Base-by-base conservation (phyloP, 306 rosid species). In the Phaseolus lunatus region DNA sequence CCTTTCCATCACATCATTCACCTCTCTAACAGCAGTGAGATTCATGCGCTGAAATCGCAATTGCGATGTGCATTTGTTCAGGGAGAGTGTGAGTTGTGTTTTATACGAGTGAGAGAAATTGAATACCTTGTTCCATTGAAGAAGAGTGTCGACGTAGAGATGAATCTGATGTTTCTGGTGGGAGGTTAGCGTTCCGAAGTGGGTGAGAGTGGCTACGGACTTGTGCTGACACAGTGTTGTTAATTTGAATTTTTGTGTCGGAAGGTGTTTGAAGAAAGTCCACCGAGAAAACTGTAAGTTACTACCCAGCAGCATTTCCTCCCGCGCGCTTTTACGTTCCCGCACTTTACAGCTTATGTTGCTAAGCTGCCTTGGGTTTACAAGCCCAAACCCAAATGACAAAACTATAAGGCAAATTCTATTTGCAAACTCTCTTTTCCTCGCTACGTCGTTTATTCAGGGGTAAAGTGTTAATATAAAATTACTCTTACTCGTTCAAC, bases 71-170 rank as follows among this genome's bases (percentile, higher is more conserved):
- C 1, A 50, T 29, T 68, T 35, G 33, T 37, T 65, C 53, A 53
- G 9, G 5, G 20, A 48, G 35, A 48, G n/a, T n/a, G 26, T 3
- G 43, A 29, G 31, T 22, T 58, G 58, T 24, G 33, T 4, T 62
- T 22, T 3, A 45, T 5, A 41, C 47, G 63, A 29, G 53, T 0
- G 50, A 14, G 67, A 59, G 50, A 56, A 22, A 44, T 7, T n/a
- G 72, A 52, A 29, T 63, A 85, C 98, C 96, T 83, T 83, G 89
- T 95, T 95, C 98, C 98, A 95, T 72, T 90, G 87, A 64, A 95
- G 98, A 77, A 95, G 97, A 81, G 88, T 73, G 71, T 90, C 89
- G 53, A 90, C 96, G 78, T 88, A 92, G 72, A 88, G 92, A 84
- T 83, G 83, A 70, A 95, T 56, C 80, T 95, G 97, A 77, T 80